phyloP scores from a whole-genome alignment of 306 rosid species.

The Corylus americana region DNA sequence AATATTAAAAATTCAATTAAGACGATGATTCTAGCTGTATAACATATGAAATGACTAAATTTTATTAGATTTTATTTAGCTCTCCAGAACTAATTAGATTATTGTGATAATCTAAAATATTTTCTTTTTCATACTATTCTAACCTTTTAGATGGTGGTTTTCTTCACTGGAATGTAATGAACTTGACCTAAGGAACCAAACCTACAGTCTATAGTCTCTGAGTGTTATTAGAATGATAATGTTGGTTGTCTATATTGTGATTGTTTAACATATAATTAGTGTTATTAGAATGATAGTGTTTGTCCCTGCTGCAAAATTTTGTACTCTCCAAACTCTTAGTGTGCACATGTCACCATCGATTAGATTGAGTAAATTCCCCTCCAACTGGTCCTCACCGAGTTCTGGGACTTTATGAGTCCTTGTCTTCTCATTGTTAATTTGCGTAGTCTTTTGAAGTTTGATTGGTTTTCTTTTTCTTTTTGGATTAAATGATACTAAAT shows the following conservation, averaged over 20 bases:
- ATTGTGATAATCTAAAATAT: neutral
- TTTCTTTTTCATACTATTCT: neutral
- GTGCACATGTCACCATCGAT: too few relatives aligned
- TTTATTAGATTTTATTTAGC: neutral
- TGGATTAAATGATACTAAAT: too few relatives aligned
- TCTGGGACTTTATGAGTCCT: too few relatives aligned
- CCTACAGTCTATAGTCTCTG: neutral
- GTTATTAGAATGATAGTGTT: neutral
- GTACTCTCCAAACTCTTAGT: too few relatives aligned
- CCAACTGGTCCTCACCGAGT: too few relatives aligned
- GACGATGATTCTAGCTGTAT: neutral
- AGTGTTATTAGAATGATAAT: neutral
- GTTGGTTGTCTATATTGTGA: neutral
- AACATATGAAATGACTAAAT: neutral
- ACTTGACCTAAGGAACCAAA: neutral
- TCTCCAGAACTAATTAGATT: neutral
- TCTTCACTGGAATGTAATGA: neutral
- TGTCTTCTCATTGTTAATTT: too few relatives aligned
- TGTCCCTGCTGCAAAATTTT: too few relatives aligned
- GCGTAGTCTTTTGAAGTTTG: too few relatives aligned
- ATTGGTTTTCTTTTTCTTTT: too few relatives aligned
- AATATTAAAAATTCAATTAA: neutral
- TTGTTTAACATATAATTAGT: neutral
- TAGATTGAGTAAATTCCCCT: too few relatives aligned
- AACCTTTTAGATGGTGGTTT: neutral